Base-by-base conservation (phyloP, 1,284 basidiomycete species). In the Leccinum griseonigrum region DNA sequence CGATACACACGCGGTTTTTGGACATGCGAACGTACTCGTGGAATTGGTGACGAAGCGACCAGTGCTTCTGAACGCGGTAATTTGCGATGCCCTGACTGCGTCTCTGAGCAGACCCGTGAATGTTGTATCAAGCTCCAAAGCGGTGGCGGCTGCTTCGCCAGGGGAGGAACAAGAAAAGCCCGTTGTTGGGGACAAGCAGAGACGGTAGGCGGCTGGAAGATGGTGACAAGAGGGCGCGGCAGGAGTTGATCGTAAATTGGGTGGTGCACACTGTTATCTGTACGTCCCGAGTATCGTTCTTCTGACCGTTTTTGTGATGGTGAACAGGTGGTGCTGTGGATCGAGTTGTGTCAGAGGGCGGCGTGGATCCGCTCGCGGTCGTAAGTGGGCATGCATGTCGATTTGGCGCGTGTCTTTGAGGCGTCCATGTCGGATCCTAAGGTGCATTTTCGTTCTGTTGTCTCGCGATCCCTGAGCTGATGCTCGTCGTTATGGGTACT, bases 321-420 rank as follows among this genome's bases (percentile, higher is more conserved):
- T 34, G 10, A 11, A 28, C 56, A 87, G 86, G 80, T 63, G 81
- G 78, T 18, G 61, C 82, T 87, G 1, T 98, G 95, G 94, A 90
- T 97, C 64, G 92, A 94, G 58, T 67, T 94, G 4, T 90, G 90
- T 58, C 89, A 93, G 68, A 82, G 81, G 60, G 86, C 88, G 0
- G 79, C 2, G 71, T 84, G 5, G 91, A 95, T 72, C 93, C 94
- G 1, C 82, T 84, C 38, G 78, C 82, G 11, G 71, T 92, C 2
- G 80, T 91, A 14, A 76, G 75, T 11, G 76, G 73, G 18, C 77
- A 85, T 57, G 18, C 77, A 85, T 57, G 57, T 86, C 2, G 81
- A 87, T 58, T 73, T 72, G 13, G 71, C 92, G 7, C 74, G 80
- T 3, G 73, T 90, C 5, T 69, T 88, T 29, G 76, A 77, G 56